Base-by-base conservation (phyloP, 2,329 filamentous ascomycete species). In the Tolypocladium ophioglossoides region DNA sequence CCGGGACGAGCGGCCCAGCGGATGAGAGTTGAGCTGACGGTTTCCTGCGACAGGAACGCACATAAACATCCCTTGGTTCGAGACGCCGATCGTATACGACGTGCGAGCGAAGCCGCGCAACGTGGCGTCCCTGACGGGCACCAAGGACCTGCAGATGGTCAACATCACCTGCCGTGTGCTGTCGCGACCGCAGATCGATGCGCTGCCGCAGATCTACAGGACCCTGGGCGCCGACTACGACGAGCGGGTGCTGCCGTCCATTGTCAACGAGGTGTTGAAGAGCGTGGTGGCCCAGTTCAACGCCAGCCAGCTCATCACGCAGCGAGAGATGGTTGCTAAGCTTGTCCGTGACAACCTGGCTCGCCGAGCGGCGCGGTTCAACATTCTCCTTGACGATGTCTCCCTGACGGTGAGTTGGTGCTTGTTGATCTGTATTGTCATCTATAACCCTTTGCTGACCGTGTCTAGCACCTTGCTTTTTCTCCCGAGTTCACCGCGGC, bases 131-230 rank as follows among this genome's bases (percentile, higher is more conserved):
- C 83, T 99, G 62, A 99, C 94, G 56, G 94, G 94, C 64, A 99
- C 94, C 68, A 99, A 99, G 80, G 94, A 99, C 74, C 77, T 99
- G 74, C 94, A 99, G 78, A 99, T 99, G 94, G 94, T 97, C 69
- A 99, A 99, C 82, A 97, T 99, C 70, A 99, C 92, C 68, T 99
- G 94, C 75, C 92, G 94, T 89, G 94, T 99, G 56, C 88, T 99
- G 52, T 96, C 92, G 56, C 81, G 91, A 64, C 94, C 94, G 54
- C 84, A 91, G 55, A 78, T 99, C 66, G 84, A 89, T 61, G 88
- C 91, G 35, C 83, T 99, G 44, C 94, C 94, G 20, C 90, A 96
- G 75, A 99, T 99, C 67, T 99, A 97, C 80, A 83, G 94, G 61
- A 99, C 94, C 1, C 81, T 99, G 38, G 94, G 94, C 53, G 86